phyloP scores from a whole-genome alignment of 306 rosid species.

The Abrus pulchellus region DNA sequence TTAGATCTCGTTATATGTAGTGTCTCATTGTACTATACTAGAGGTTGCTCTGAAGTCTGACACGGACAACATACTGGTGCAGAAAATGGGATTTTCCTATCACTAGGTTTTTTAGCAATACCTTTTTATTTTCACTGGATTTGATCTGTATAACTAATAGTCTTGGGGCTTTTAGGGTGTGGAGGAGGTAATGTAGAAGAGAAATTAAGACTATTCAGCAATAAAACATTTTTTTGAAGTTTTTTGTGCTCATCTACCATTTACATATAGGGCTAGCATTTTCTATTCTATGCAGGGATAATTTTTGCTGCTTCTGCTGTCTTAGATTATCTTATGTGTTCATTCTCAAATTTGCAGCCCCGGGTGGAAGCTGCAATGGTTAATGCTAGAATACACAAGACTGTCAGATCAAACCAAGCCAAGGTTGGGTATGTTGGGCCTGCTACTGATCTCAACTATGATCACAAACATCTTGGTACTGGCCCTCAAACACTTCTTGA shows the following conservation, averaged over 20 bases:
- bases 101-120: background rate
- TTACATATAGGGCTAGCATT: background rate
- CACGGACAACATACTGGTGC: background rate
- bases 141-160: conserved; percentile 27
- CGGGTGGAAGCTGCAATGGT: conserved; percentile 98
- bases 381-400: conserved; percentile 94
- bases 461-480: conserved; percentile 85
- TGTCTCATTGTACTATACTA: background rate
- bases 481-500: conserved; percentile 87
- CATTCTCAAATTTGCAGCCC: conserved; percentile 72
- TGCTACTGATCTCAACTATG: conserved; percentile 79
- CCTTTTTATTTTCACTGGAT: conserved; percentile 20
- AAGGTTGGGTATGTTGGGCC: conserved; percentile 95
- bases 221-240: background rate
- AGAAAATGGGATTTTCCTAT: background rate
- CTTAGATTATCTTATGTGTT: conserved; percentile 42
- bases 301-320: conserved; percentile 27
- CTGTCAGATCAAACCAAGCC: conserved; percentile 79
- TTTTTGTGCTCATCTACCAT: conserved; percentile 17
- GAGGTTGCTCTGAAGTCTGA: background rate
- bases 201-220: background rate
- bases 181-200: background rate
- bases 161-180: conserved; percentile 4
- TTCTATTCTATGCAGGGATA: conserved; percentile 35
- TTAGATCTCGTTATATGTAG: no score